Evolutionary conservation across 1,284 basidiomycete species (phyloP).

Genomic region (Filobasidium uniguttulatum): DNA sequence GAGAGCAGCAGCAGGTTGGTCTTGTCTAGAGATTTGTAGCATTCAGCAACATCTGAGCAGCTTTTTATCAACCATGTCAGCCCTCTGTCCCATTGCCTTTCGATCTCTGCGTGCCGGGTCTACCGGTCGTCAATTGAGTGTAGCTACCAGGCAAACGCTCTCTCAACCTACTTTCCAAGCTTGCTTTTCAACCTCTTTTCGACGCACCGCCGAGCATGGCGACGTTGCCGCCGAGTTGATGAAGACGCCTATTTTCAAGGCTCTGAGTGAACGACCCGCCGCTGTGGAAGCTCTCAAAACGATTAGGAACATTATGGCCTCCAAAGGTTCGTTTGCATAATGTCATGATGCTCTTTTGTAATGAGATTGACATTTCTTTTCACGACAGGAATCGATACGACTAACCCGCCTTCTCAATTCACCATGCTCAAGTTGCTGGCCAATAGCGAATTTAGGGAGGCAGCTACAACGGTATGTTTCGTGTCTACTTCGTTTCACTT

Average conservation of each 20-base stretch:
- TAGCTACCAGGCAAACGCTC: not conserved
- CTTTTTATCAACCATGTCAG: not conserved
- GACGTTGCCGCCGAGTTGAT: slow-evolving; percentile 4
- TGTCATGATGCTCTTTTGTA: not conserved
- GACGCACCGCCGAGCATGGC: not conserved
- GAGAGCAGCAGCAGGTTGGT: too few species aligned
- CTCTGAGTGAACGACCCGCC: not conserved
- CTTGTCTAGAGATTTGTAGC: not conserved
- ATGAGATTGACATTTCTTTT: too few species aligned
- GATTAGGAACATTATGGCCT: not conserved
- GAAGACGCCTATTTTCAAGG: slow-evolving; percentile 5
- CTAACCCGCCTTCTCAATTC: slow-evolving; percentile 7
- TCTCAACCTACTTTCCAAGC: not conserved
- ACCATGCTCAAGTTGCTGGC: slow-evolving; percentile 8
- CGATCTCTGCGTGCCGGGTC: not conserved
- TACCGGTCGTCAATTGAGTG: not conserved
- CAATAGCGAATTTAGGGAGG: slow-evolving; percentile 8
- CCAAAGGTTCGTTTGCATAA: not conserved
- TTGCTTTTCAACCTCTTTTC: not conserved
- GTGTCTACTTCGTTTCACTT: not conserved
- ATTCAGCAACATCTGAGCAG: not conserved
- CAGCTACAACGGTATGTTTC: slow-evolving; percentile 3
- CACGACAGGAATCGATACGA: slow-evolving; percentile 7
- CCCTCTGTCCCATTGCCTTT: not conserved
- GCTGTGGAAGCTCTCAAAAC: slow-evolving; percentile 7